phyloP scores from a whole-genome alignment of 495 filamentous ascomycete genomes.

The Margaritispora aquatica region DNA sequence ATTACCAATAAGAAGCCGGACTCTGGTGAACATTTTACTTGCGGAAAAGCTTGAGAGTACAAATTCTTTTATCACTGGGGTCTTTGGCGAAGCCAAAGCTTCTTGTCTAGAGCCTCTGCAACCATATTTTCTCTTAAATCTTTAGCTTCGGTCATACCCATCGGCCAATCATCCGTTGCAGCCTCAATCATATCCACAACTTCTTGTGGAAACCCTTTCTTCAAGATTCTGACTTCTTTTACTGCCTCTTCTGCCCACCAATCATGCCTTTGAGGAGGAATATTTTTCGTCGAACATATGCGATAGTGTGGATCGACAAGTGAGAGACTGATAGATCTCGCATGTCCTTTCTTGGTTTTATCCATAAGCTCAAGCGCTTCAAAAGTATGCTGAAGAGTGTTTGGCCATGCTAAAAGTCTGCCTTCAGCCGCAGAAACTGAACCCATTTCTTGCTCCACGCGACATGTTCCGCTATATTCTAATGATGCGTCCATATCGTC shows the following conservation, averaged over 20 bases:
- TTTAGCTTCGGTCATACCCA: not conserved
- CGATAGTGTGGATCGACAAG: slow-evolving; percentile 46
- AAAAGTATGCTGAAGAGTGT: slow-evolving; percentile 44
- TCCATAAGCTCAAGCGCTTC: slow-evolving; percentile 41
- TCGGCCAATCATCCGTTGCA: not conserved
- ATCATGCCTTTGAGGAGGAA: slow-evolving; percentile 38
- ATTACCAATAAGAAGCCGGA: too few relatives aligned
- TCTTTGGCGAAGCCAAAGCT: too few relatives aligned
- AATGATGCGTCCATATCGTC: not conserved
- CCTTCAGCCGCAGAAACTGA: slow-evolving; percentile 26
- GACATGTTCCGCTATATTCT: not conserved
- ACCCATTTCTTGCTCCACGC: slow-evolving; percentile 26
- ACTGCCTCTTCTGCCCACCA: slow-evolving; percentile 29
- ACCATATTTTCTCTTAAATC: not conserved
- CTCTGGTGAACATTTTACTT: too few relatives aligned
- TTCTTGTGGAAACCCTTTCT: not conserved
- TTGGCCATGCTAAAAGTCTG: slow-evolving; percentile 32
- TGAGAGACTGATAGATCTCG: slow-evolving; percentile 47
- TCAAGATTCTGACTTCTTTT: not conserved
- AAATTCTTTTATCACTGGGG: too few relatives aligned
- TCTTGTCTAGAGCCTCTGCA: too few relatives aligned
- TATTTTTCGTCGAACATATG: slow-evolving; percentile 45
- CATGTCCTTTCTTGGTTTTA: slow-evolving; percentile 41
- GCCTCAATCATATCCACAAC: not conserved
- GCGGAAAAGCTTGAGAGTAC: too few relatives aligned